phyloP scores from a whole-genome alignment of 106 monocot species.

The Dendrobium catenatum region DNA sequence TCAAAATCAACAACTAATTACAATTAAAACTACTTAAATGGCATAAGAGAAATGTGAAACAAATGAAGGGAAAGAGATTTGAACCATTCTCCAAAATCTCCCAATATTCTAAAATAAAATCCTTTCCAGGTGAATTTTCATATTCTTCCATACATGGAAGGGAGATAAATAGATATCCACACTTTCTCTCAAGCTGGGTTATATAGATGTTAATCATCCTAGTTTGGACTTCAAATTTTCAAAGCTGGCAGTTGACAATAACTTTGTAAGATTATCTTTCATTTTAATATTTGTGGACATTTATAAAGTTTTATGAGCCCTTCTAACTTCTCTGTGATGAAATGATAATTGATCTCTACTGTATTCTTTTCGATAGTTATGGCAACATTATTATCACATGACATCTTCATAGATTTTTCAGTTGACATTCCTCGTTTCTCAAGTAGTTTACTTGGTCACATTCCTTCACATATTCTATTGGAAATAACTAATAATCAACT shows the following conservation, averaged over 20 bases:
- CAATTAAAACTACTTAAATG: too few relatives aligned
- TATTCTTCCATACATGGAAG: too few relatives aligned
- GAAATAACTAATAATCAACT: neutral
- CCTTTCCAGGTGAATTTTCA: too few relatives aligned
- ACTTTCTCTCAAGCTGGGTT: neutral
- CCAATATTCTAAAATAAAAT: too few relatives aligned
- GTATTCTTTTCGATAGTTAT: neutral
- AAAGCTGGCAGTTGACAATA: neutral
- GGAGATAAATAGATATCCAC: too few relatives aligned
- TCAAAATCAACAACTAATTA: too few relatives aligned
- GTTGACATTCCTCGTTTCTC: neutral
- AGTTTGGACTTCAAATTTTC: neutral
- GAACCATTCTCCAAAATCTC: too few relatives aligned
- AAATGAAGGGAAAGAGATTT: too few relatives aligned
- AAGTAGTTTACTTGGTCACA: neutral
- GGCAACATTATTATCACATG: neutral
- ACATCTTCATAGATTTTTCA: neutral
- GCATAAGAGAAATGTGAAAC: too few relatives aligned
- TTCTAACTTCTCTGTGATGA: neutral
- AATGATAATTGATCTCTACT: neutral
- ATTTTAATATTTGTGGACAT: neutral
- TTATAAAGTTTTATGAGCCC: neutral
- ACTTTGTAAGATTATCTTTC: neutral
- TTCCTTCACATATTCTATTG: neutral
- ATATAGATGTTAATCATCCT: neutral